Evolutionary conservation across 2,329 filamentous ascomycete species (phyloP), one percentile per base, ranked within the genome.

Genomic region (Cyphellophora europaea): DNA sequence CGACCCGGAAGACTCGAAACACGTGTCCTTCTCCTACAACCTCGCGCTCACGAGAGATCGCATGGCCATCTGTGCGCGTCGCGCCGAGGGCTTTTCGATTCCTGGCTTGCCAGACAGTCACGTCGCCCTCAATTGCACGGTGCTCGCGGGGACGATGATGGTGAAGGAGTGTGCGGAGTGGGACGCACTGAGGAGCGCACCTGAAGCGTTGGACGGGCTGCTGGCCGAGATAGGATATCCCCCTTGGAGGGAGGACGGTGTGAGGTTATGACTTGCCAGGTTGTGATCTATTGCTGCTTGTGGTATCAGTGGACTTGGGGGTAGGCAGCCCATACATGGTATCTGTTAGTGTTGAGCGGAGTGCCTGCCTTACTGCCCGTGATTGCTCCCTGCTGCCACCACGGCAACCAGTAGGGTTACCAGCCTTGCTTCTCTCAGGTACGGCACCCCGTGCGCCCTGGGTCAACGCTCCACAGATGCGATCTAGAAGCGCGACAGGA

Each of bases 121-220:
- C 16, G 59, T 74, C 11, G 65, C 65, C 6, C 47, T 75, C 21
- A 76, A 77, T 41, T 72, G 72, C 3, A 76, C 72, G 0, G 59
- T 73, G 12, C 56, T 76, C 3, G 72, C 63, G 1, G 72, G 70
- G 1, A 75, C 71, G 3, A 52, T 75, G 41, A 72, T 77, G 71
- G 72, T 76, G 13, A 76, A 75, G 51, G 55, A 62, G 5, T 56
- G 70, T 46, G 58, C 57, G 6, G 68, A 74, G 47, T 76, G 69
- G 69, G 58, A 72, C 40, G 43, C 56, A 21, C 47, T 77, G 23
- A 55, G 58, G 19, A 58, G 58, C 11, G 53, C 57, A 18, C 42
- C 57, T 16, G 21, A 25, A n/a, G 21, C 8, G 21, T n/a, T 25
- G n/a, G 21, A 25, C 8, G 21, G n/a, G 21, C 8, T 25, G 21